phyloP scores from a whole-genome alignment of 768 basidiomycete genomes.

The Russula griseocarnosa region DNA sequence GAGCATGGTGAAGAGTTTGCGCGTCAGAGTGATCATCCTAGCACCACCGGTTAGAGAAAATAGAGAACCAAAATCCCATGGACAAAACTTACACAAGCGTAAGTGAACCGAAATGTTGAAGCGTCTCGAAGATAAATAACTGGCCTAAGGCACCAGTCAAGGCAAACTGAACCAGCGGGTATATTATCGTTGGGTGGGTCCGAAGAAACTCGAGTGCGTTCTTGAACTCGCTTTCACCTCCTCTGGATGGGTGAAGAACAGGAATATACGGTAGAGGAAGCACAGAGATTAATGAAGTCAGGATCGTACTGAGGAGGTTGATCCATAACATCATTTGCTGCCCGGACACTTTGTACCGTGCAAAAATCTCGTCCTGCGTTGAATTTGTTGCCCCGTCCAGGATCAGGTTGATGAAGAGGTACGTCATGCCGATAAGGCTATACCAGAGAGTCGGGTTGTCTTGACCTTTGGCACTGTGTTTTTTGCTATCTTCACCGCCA shows the following conservation, averaged over 20 bases:
- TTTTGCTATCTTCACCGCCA: constrained; percentile 52
- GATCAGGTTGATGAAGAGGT: constrained; percentile 80
- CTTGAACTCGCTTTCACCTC: constrained; percentile 57
- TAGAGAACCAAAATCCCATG: background rate
- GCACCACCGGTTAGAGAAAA: constrained; percentile 18
- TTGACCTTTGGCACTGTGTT: constrained; percentile 36
- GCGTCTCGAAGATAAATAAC: constrained; percentile 95
- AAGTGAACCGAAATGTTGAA: constrained; percentile 86
- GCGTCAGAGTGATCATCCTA: constrained; percentile 91
- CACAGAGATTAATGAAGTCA: constrained; percentile 64
- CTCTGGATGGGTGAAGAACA: constrained; percentile 66
- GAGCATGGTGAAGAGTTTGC: constrained; percentile 98
- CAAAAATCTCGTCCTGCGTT: constrained; percentile 96
- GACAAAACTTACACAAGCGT: constrained; percentile 67
- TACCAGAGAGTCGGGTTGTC: constrained; percentile 46
- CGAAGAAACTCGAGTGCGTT: constrained; percentile 70
- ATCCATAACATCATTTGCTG: constrained; percentile 99
- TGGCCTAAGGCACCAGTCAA: constrained; percentile 92
- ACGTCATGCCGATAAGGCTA: constrained; percentile 65
- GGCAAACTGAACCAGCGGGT: constrained; percentile 78
- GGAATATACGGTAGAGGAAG: constrained; percentile 80
- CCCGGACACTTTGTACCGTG: constrained; percentile 66
- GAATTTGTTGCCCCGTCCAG: constrained; percentile 94
- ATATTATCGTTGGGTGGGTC: constrained; percentile 68
- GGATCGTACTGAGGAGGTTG: constrained; percentile 76